Base-by-base conservation (phyloP, 768 basidiomycete genomes). In the Lentinula detonsa region DNA sequence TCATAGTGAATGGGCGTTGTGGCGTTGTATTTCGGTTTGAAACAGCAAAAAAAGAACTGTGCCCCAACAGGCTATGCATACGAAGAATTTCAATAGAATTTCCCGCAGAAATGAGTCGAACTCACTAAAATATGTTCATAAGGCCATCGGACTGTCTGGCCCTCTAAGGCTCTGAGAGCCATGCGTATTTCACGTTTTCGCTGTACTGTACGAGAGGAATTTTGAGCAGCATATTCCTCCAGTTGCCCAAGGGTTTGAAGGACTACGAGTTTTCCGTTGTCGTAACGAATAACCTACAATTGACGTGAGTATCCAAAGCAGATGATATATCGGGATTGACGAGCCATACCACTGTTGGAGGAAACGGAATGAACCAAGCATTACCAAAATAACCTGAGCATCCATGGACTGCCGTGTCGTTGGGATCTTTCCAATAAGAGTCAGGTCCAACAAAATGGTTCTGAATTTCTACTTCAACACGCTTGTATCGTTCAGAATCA, bases 341-440 rank as follows among this genome's bases (percentile, higher is more conserved):
- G 34, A 61, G 18, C n/a, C 78, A 57, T 64, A 85, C 86, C 58
- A 89, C 73, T 0, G 86, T 83, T 0, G 89, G 87, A 0, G 90
- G 90, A 66, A 93, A 92, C 3, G 90, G 88, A 33, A 90, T 79
- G 81, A 87, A 86, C 86, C 88, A 91, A 8, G 88, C 83, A 63
- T 89, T 87, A 8, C 90, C 90, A 68, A 91, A 93, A 68, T 75
- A 83, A 46, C 76, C 79, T 3, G 74, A 76, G 59, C 81, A 76
- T 0, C 75, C 73, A 0, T 74, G 70, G 4, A 66, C 64, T 3
- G 67, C 53, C 3, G 64, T 61, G 3, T 70, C 67, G 2, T 66
- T 65, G 10, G 76, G 72, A 53, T 72, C 68, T 63, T 76, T 81
- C 85, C 85, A 93, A 69, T 85, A 90, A 51, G 81, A 84, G 70